phyloP scores from a whole-genome alignment of 768 basidiomycete genomes.

The Tulasnella sp. region DNA sequence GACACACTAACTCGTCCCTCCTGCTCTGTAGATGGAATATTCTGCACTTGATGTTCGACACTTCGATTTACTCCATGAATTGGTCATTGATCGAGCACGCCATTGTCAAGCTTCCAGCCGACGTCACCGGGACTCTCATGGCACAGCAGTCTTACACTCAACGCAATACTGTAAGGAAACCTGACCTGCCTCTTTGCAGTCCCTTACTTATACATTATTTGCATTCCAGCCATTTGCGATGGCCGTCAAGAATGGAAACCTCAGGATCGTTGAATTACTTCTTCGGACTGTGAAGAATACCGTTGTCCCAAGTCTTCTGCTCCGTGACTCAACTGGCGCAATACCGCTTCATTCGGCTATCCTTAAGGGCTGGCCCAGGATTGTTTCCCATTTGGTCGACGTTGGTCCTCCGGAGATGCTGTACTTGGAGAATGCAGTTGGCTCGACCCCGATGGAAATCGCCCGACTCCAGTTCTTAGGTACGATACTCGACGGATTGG shows the following conservation, averaged over 20 bases:
- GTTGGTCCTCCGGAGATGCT: slow-evolving; percentile 36
- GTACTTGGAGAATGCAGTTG: slow-evolving; percentile 41
- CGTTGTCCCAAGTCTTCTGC: slow-evolving; percentile 28
- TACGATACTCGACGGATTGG: background rate
- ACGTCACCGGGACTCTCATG: slow-evolving; percentile 41
- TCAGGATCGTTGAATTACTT: slow-evolving; percentile 30
- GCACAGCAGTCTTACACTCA: slow-evolving; percentile 40
- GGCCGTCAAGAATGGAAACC: slow-evolving; percentile 37
- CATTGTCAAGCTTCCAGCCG: slow-evolving; percentile 35
- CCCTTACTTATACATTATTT: background rate
- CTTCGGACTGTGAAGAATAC: slow-evolving; percentile 25
- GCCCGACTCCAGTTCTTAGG: slow-evolving; percentile 12
- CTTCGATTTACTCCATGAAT: background rate
- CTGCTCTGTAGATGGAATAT: background rate
- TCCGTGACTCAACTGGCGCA: slow-evolving; percentile 44
- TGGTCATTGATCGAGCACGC: background rate
- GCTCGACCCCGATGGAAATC: slow-evolving; percentile 30
- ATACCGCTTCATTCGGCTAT: slow-evolving; percentile 47
- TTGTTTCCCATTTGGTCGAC: slow-evolving; percentile 36
- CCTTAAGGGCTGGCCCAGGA: slow-evolving; percentile 31
- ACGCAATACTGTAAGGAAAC: slow-evolving; percentile 41
- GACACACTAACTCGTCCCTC: background rate
- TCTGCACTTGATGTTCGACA: background rate
- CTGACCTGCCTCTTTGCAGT: background rate
- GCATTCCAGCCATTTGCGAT: slow-evolving; percentile 24